A percentile compares a stretch with the other conserved stretches of the same genome.
phyloP scores from a whole-genome alignment of 805 yeast genomes.

The Saccharomyces kudriavzevii region DNA sequence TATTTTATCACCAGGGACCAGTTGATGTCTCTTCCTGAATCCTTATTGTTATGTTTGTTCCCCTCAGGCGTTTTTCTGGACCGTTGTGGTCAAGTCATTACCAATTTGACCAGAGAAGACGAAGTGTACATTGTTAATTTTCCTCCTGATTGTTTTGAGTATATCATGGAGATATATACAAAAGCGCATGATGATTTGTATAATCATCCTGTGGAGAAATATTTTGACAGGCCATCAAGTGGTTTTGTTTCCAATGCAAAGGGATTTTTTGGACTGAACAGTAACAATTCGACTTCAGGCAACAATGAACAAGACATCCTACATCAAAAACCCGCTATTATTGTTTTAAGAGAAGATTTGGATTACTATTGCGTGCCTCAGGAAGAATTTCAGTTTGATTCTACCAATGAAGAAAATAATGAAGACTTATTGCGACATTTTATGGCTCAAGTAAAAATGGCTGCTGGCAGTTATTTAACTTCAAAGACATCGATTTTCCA shows the following conservation, averaged over 20 bases:
- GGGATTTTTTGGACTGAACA: constrained; percentile 23
- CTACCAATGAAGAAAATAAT: constrained; percentile 34
- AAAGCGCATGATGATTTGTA: constrained; percentile 57
- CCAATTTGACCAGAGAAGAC: constrained; percentile 72
- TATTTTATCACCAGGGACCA: constrained; percentile 82
- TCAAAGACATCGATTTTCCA: constrained; percentile 57
- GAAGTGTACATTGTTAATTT: constrained; percentile 69
- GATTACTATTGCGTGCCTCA: constrained; percentile 84
- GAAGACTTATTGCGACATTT: constrained; percentile 33
- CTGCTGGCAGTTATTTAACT: constrained; percentile 62
- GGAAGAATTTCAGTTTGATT: constrained; percentile 34
- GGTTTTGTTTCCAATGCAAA: constrained; percentile 15
- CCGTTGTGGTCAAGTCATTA: constrained; percentile 64
- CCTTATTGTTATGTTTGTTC: constrained; percentile 73
- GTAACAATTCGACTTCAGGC: constrained; percentile 2
- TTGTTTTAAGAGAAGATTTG: constrained; percentile 86
- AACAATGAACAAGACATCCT: constrained; percentile 55
- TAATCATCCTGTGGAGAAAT: constrained; percentile 33
- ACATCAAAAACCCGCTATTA: constrained; percentile 77
- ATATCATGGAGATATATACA: constrained; percentile 65
- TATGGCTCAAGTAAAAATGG: constrained; percentile 59
- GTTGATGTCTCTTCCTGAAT: constrained; percentile 85
- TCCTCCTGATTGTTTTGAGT: constrained; percentile 78
- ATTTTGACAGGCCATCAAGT: constrained; percentile 27
- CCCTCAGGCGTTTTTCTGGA: constrained; percentile 88